These are phyloP conservation scores for Rhododendron kiyosumense DNA, from an alignment of 148 eudicot species.

Conservation along the genomic window DNA sequence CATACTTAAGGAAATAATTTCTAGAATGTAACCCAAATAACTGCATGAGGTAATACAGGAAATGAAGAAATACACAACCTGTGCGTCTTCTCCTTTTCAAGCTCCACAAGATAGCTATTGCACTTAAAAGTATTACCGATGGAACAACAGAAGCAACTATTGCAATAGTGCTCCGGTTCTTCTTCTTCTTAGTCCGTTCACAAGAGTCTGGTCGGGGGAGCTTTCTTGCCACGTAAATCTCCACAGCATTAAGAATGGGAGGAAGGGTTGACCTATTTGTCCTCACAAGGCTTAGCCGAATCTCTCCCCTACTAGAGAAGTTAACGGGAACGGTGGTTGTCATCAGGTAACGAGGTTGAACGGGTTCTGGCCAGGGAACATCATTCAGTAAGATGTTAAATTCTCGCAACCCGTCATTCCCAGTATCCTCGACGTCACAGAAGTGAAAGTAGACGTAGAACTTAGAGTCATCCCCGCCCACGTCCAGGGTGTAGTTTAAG, in stretches of 20 bases:
- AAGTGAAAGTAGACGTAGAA: conserved; percentile 32
- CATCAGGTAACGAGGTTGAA: conserved; percentile 12
- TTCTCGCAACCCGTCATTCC: conserved; percentile 16
- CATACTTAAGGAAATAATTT: not conserved
- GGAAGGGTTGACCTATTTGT: conserved; percentile 24
- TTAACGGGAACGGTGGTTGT: not conserved
- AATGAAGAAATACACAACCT: not conserved
- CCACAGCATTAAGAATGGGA: conserved; percentile 31
- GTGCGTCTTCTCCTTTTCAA: conserved; percentile 10
- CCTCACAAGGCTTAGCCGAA: not conserved
- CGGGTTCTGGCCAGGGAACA: not conserved
- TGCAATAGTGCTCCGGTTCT: conserved; percentile 2
- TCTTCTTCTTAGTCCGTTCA: not conserved
- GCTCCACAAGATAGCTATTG: conserved; percentile 11
- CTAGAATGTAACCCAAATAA: not conserved
- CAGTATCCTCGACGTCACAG: conserved; percentile 25
- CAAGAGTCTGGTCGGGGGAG: not conserved
- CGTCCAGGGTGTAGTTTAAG: not conserved
- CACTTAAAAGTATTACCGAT: conserved; percentile 11
- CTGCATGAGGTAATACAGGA: not conserved
- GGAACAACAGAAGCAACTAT: conserved; percentile 18
- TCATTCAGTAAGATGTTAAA: conserved; percentile 29
- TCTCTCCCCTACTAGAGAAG: not conserved
- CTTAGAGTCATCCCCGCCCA: not conserved
- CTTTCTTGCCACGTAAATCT: conserved; percentile 13